phyloP scores from a whole-genome alignment of 345 rosid genomes.

The Gossypium sturtianum region DNA sequence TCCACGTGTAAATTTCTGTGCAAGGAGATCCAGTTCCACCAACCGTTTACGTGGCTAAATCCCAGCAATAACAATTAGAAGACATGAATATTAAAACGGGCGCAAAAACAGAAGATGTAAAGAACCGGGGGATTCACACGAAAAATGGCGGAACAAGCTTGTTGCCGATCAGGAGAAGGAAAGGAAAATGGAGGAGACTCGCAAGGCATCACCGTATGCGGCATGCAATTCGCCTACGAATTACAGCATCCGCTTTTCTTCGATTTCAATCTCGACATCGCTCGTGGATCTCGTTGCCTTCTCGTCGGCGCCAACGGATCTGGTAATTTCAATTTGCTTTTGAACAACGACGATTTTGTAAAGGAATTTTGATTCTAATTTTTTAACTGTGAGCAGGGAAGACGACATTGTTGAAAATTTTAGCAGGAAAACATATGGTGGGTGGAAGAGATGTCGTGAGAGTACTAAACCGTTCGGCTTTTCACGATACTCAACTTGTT shows the following conservation, averaged over 20 bases:
- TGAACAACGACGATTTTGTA: background rate
- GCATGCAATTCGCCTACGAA: constrained; percentile 79
- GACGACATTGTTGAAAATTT: constrained; percentile 65
- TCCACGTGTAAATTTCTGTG: background rate
- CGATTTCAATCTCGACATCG: constrained; percentile 55
- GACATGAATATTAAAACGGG: constrained; percentile 1
- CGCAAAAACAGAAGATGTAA: background rate
- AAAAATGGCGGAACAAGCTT: constrained; percentile 33
- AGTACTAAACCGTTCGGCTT: constrained; percentile 71
- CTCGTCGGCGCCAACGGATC: constrained; percentile 95
- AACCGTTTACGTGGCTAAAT: constrained; percentile 13
- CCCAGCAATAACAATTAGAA: background rate
- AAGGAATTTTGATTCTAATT: background rate
- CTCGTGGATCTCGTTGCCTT: constrained; percentile 84
- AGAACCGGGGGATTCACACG: background rate
- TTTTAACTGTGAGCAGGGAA: constrained; percentile 41
- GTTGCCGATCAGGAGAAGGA: background rate
- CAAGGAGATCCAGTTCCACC: background rate
- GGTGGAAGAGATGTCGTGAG: constrained; percentile 83
- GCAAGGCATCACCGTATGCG: constrained; percentile 45
- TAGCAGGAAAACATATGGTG: constrained; percentile 94
- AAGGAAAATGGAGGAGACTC: constrained; percentile 30
- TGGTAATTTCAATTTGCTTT: constrained; percentile 34
- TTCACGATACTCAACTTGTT: constrained; percentile 83
- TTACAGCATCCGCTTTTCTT: constrained; percentile 55